Evolutionary conservation across 805 yeast species (phyloP).

Genomic region (Candida nanaspora): DNA sequence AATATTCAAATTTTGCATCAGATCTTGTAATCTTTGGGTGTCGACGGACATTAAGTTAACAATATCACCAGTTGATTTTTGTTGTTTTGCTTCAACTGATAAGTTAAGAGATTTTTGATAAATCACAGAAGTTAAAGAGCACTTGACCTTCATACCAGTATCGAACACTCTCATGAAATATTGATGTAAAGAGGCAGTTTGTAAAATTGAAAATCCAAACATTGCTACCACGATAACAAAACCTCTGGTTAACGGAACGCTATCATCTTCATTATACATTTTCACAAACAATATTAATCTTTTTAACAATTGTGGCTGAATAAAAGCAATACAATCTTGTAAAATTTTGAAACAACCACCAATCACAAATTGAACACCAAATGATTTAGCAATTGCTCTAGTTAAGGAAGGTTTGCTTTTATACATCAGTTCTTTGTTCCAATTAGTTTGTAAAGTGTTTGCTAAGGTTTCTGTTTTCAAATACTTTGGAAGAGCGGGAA

Average conservation of each 20-base stretch:
- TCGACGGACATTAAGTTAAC: slow-evolving; percentile 94
- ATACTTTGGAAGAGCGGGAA: slow-evolving; percentile 70
- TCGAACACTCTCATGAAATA: slow-evolving; percentile 71
- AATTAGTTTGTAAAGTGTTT: slow-evolving; percentile 41
- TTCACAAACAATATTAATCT: slow-evolving; percentile 55
- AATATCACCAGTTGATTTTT: slow-evolving; percentile 83
- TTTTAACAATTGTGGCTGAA: slow-evolving; percentile 80
- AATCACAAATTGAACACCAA: slow-evolving; percentile 61
- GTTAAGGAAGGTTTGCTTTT: slow-evolving; percentile 22
- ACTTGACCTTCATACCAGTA: slow-evolving; percentile 68
- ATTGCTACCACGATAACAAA: slow-evolving; percentile 67
- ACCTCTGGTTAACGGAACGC: slow-evolving; percentile 64
- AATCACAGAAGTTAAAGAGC: slow-evolving; percentile 59
- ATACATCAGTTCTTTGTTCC: slow-evolving; percentile 48
- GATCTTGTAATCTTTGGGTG: slow-evolving; percentile 79
- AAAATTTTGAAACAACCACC: slow-evolving; percentile 68
- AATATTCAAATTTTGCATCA: slow-evolving; percentile 69
- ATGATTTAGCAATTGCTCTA: slow-evolving; percentile 55
- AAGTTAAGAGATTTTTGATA: slow-evolving; percentile 62
- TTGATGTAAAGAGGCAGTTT: slow-evolving; percentile 72
- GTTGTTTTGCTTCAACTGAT: slow-evolving; percentile 64
- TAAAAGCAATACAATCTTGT: slow-evolving; percentile 76
- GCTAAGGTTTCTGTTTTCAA: slow-evolving; percentile 51
- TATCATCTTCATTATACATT: slow-evolving; percentile 35
- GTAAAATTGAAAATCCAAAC: slow-evolving; percentile 72